Base-by-base conservation (phyloP, 1,284 basidiomycete species). In the Fistulina hepatica region DNA sequence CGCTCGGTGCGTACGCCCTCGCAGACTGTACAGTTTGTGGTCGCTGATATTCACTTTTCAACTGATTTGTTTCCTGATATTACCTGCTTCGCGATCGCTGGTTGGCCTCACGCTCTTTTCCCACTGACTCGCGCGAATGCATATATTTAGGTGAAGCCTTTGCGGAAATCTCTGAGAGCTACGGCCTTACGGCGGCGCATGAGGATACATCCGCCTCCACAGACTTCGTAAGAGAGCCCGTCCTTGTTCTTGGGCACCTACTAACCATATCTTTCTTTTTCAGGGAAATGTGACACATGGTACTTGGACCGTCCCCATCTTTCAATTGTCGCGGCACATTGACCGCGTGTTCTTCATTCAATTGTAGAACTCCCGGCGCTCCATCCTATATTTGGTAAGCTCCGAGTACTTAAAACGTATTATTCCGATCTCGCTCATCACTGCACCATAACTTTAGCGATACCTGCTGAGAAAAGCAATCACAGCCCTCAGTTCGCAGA, bases 271-370 rank as follows among this genome's bases (percentile, higher is more conserved):
- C 37, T 16, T 21, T 13, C 39, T 15, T 36, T 39, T 38, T 23
- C 46, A 81, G 78, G 78, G 79, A 1, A 82, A 82, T 43, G 66
- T 82, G 33, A 68, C 76, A 34, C 75, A 79, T 44, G 70, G 78
- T 75, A 55, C 48, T 61, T 51, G 13, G 38, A 34, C 34, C 33
- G 10, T 44, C 27, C 41, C 26, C 7, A 37, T 30, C 17, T 33
- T n/a, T 27, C 32, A 22, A 33, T 36, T n/a, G n/a, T n/a, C n/a
- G n/a, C n/a, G n/a, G n/a, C n/a, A n/a, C n/a, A n/a, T n/a, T n/a
- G n/a, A n/a, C n/a, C n/a, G n/a, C n/a, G n/a, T n/a, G n/a, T n/a
- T n/a, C n/a, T 17, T 40, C 25, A 39, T 33, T 35, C 26, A 20
- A 21, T 24, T 31, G 13, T 42, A 82, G 79, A 63, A 40, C 49